Evolutionary conservation across 148 eudicot species (phyloP), one percentile per base, ranked within the genome.

Genomic region (Mesembryanthemum crystallinum): DNA sequence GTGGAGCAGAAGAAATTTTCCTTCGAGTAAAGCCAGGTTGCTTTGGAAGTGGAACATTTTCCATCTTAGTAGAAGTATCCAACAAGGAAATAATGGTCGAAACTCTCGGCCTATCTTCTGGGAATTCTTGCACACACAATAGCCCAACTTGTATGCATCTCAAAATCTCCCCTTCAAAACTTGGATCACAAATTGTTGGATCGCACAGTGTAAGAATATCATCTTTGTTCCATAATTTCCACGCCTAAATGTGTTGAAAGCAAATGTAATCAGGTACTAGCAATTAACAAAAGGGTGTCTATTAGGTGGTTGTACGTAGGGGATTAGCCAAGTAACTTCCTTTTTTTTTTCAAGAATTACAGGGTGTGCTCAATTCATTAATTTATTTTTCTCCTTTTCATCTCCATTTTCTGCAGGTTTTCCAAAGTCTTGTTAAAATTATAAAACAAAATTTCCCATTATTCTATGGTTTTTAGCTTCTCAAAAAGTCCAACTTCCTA

Each of bases 181-280:
- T 13, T 3, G 80, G 47, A 59, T 47, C 59, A 0, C 11, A 18
- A 51, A 83, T 71, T 0, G 59, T 25, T 24, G 76, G 61, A 73
- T 88, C 89, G 0, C 78, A 52, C 39, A 86, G 24, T 59, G 67
- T 39, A 25, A 39, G 25, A n/a, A 61, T 68, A 33, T 70, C 64
- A 12, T 79, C 82, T 64, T 85, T 87, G 10, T 30, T 78, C 89
- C 88, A 87, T 28, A 83, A 28, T 39, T 73, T 85, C 88, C 92
- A 89, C 32, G 88, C 88, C 90, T 89, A 51, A 72, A 71, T 57
- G 0, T 62, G 32, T 47, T 47, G n/a, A 7, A 24, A 60, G 17
- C 6, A 60, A 24, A 24, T 27, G 14, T 60, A 24, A 21, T n/a
- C 3, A 54, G 24, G 4, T 49, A 8, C 55, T 12, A 18, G 23